These are phyloP conservation scores for Pseudogymnoascus sp. DNA, from an alignment of 2,329 filamentous ascomycete species.

Conservation along the genomic window DNA sequence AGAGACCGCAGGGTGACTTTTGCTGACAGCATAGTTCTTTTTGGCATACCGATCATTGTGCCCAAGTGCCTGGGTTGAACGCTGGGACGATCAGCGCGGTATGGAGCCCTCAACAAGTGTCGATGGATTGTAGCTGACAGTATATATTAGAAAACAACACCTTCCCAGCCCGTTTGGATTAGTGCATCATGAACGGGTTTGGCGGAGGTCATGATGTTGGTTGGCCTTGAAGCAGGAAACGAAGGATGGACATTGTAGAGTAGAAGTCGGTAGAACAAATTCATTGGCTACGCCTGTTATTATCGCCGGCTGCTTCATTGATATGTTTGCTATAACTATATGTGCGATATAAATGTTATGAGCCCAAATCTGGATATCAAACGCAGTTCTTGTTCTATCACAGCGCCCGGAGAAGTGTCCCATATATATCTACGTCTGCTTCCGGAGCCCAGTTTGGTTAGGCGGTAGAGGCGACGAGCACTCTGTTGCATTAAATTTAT, in stretches of 20 bases:
- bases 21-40: constrained; percentile 64
- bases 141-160: constrained; percentile 53
- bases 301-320: constrained; percentile 2
- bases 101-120: constrained; percentile 37
- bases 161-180: constrained; percentile 61
- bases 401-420: neutral
- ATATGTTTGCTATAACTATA: neutral
- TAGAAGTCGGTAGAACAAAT: constrained; percentile 10
- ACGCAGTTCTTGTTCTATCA: neutral
- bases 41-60: constrained; percentile 95
- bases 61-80: constrained; percentile 85
- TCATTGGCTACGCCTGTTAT: constrained; percentile 9
- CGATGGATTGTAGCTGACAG: constrained; percentile 22
- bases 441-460: neutral
- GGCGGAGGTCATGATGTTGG: constrained; percentile 2
- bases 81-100: constrained; percentile 98
- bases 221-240: neutral
- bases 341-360: neutral
- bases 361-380: neutral
- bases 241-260: constrained; percentile 6
- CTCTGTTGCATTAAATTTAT: neutral
- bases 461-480: neutral
- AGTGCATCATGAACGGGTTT: constrained; percentile 23
- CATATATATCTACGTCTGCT: neutral
- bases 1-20: constrained; percentile 19